phyloP scores from a whole-genome alignment of 2,329 filamentous ascomycete genomes.

The Aspergillus japonicus region DNA sequence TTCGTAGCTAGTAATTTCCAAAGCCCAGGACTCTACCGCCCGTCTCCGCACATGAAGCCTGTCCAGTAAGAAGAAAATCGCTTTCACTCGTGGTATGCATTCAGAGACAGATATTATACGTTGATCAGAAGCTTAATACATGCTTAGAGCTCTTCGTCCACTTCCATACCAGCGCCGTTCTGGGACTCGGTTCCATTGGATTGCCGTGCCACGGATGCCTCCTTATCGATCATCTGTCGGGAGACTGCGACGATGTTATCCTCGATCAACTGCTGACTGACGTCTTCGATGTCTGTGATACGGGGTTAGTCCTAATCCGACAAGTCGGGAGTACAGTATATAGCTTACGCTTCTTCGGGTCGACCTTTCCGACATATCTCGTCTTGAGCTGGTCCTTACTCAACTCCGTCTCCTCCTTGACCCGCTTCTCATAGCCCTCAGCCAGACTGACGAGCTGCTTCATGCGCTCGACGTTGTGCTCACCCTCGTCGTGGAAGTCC shows the following conservation, averaged over 20 bases:
- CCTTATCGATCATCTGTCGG: constrained; percentile 99
- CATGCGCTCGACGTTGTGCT: constrained; percentile 82
- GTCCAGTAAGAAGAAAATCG: background rate
- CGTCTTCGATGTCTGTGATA: constrained; percentile 76
- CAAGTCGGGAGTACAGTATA: background rate
- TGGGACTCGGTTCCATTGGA: constrained; percentile 47
- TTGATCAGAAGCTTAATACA: background rate
- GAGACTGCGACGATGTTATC: constrained; percentile 99
- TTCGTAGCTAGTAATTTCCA: constrained; percentile 5
- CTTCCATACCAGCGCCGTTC: constrained; percentile 60
- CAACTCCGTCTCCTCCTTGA: constrained; percentile 97
- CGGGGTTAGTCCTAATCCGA: constrained; percentile 20
- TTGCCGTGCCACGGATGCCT: constrained; percentile 81
- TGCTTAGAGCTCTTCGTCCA: constrained; percentile 59
- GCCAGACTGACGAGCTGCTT: constrained; percentile 84
- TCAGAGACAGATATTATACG: background rate
- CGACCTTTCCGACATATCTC: constrained; percentile 96
- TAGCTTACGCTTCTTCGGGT: constrained; percentile 86
- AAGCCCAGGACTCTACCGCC: background rate
- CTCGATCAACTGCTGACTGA: constrained; percentile 94
- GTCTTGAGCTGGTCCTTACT: constrained; percentile 98
- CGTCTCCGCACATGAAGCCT: constrained; percentile 3
- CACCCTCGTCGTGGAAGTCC: constrained; percentile 82
- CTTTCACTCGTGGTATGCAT: background rate
- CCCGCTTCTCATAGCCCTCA: constrained; percentile 96